Conservation (phyloP, 1,284 basidiomycete species). For the Fistulina hepatica region DNA sequence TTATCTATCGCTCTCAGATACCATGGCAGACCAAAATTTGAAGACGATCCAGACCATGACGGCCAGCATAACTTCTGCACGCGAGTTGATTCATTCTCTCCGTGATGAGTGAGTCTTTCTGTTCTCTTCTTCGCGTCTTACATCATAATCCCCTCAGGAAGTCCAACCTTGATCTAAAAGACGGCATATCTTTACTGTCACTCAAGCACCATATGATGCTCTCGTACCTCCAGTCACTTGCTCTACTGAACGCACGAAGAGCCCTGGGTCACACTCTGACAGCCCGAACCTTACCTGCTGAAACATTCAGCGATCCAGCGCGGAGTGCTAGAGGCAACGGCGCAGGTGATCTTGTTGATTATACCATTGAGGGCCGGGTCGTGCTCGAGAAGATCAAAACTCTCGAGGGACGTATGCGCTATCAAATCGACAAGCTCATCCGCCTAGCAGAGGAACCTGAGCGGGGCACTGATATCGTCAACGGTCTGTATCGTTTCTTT, state of each 20-base stretch:
- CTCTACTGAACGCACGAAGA: conserved; percentile 64
- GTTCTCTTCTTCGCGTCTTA: conserved; percentile 4
- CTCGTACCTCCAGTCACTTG: conserved; percentile 81
- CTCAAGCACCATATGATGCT: conserved; percentile 82
- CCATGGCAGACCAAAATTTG: conserved; percentile 23
- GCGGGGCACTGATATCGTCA: conserved; percentile 26
- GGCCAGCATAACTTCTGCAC: conserved; percentile 48
- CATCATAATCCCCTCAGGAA: conserved; percentile 23
- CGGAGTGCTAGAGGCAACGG: conserved; percentile 42
- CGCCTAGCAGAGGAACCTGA: conserved; percentile 56
- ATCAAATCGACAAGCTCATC: conserved; percentile 93
- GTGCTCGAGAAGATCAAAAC: conserved; percentile 72
- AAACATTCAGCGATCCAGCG: conserved; percentile 42
- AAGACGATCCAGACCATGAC: conserved; percentile 46
- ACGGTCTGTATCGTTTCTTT: conserved; percentile 5
- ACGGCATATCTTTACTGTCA: conserved; percentile 86
- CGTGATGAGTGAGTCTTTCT: conserved; percentile 38
- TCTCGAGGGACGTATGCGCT: conserved; percentile 80
- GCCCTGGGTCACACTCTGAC: conserved; percentile 51
- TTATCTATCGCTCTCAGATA: too few relatives aligned
- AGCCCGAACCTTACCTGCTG: conserved; percentile 35
- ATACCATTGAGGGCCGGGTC: conserved; percentile 61
- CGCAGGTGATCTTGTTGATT: conserved; percentile 59
- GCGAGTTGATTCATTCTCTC: conserved; percentile 43
- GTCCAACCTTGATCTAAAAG: conserved; percentile 46